Conservation (phyloP, 108 stramenopile genomes). For the Nannochloropsis gaditana region DNA sequence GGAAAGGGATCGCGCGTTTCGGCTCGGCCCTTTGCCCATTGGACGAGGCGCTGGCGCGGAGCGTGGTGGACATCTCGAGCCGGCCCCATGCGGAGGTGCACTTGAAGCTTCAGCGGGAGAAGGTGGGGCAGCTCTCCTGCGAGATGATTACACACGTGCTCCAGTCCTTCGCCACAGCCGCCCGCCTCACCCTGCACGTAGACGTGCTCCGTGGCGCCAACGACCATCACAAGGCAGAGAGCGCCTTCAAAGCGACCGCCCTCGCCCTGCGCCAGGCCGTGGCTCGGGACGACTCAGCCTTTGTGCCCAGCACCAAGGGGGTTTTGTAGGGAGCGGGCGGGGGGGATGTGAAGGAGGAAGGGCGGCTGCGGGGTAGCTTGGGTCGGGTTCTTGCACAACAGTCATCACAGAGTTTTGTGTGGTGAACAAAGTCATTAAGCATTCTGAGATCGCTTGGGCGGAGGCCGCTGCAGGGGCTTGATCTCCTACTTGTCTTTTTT, state of each 20-base stretch:
- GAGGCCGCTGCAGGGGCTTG: too few species aligned
- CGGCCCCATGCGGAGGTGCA: slow-evolving; percentile 54
- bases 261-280: slow-evolving; percentile 54
- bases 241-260: slow-evolving; percentile 57
- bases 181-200: slow-evolving; percentile 79
- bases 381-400: too few species aligned
- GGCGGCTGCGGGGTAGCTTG: neutral
- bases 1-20: slow-evolving; percentile 53
- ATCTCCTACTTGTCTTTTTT: too few species aligned
- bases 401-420: too few species aligned
- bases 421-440: too few species aligned
- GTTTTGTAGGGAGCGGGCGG: slow-evolving; percentile 35
- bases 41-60: slow-evolving; percentile 58
- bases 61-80: slow-evolving; percentile 56
- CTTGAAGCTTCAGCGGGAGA: slow-evolving; percentile 48
- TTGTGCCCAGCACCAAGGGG: slow-evolving; percentile 57
- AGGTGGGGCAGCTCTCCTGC: slow-evolving; percentile 61
- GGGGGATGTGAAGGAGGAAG: neutral
- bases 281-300: slow-evolving; percentile 44
- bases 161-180: slow-evolving; percentile 77
- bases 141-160: slow-evolving; percentile 89
- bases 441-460: too few species aligned
- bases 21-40: slow-evolving; percentile 54
- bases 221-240: slow-evolving; percentile 61
- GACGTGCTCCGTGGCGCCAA: slow-evolving; percentile 58